These are phyloP conservation scores for Prunus armeniaca DNA, from an alignment of 306 rosid species.

Conservation along the genomic window DNA sequence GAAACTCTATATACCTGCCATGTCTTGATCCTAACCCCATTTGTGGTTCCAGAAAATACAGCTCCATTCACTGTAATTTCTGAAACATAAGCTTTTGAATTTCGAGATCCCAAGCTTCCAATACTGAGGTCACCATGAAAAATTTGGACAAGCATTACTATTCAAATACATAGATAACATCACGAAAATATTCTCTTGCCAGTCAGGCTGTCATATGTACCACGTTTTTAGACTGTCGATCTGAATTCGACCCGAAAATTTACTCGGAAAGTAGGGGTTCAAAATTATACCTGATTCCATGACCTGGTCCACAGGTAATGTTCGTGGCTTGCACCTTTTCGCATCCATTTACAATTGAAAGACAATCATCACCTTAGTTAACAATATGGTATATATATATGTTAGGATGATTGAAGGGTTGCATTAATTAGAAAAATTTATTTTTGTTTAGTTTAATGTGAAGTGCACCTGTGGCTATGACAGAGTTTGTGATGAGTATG, in stretches of 20 bases:
- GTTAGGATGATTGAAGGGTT: neutral
- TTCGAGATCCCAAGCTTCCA: conserved; percentile 72
- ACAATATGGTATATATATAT: neutral
- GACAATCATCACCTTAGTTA: conserved; percentile 54
- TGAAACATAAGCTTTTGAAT: conserved; percentile 51
- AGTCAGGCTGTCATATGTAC: neutral
- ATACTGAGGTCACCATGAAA: conserved; percentile 37
- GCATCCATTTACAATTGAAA: conserved; percentile 64
- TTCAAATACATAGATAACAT: too few species aligned
- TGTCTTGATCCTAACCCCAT: conserved; percentile 80
- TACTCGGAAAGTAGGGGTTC: too few species aligned
- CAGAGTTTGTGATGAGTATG: conserved; percentile 47
- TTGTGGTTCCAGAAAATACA: conserved; percentile 57
- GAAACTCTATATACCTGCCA: conserved; percentile 37
- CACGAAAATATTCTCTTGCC: too few species aligned
- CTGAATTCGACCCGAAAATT: neutral
- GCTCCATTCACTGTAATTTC: conserved; percentile 48
- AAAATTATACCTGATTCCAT: conserved; percentile 56
- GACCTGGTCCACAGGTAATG: conserved; percentile 70
- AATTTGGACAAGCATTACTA: neutral
- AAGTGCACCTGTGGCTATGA: conserved; percentile 60
- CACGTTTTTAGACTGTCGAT: neutral
- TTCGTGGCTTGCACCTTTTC: conserved; percentile 34
- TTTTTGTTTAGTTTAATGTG: neutral
- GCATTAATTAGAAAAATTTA: neutral